These are phyloP conservation scores for Hordeum marinum DNA, from an alignment of 176 grass and related monocot species.

Conservation along the genomic window DNA sequence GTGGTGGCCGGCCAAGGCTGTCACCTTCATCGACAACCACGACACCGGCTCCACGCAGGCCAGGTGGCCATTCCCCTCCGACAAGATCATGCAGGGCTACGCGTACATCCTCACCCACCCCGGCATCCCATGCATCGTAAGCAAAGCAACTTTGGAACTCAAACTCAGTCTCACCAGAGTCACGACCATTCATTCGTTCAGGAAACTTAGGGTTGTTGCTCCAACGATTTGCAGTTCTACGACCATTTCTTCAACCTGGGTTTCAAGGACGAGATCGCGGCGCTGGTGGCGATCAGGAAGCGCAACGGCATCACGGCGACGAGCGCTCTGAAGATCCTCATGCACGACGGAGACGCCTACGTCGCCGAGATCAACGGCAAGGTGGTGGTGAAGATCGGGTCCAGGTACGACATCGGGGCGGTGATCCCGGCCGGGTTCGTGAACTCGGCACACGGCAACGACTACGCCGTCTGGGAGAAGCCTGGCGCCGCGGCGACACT, in stretches of 20 bases:
- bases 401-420: conserved; percentile 25
- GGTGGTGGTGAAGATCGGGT: conserved; percentile 29
- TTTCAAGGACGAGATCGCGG: conserved; percentile 22
- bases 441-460: conserved; percentile 11
- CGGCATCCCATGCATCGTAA: conserved; percentile 65
- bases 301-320: conserved; percentile 25
- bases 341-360: conserved; percentile 34
- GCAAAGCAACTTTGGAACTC: not conserved
- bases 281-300: conserved; percentile 36
- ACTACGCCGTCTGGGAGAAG: conserved; percentile 48
- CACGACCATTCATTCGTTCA: not conserved
- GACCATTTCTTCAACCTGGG: conserved; percentile 45
- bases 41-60: conserved; percentile 75
- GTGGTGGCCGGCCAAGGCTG: conserved; percentile 55
- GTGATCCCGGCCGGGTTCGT: conserved; percentile 18
- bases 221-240: conserved; percentile 15
- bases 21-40: conserved; percentile 88
- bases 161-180: not conserved
- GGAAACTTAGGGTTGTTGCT: not conserved
- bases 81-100: conserved; percentile 79
- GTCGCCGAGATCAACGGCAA: conserved; percentile 34
- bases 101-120: conserved; percentile 83
- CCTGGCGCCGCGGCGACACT: not conserved
- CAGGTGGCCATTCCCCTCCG: conserved; percentile 60
- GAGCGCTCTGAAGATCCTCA: conserved; percentile 26